Conservation (phyloP, 2,329 filamentous ascomycete species). For the Aspergillus hiratsukae region DNA sequence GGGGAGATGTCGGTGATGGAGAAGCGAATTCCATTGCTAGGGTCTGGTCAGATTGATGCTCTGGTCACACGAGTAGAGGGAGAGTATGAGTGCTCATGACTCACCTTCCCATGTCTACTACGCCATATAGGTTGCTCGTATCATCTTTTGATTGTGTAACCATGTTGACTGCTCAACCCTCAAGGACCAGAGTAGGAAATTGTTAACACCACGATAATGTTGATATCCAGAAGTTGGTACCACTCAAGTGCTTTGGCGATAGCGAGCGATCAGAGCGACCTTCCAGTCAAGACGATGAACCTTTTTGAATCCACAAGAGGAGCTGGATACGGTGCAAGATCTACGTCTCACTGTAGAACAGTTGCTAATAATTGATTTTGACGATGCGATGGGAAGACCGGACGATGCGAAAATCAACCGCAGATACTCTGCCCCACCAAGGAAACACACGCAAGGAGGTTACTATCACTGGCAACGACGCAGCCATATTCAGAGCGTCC, state of each 20-base stretch:
- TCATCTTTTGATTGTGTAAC: not conserved
- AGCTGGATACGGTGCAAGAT: not conserved
- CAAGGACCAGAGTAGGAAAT: no score
- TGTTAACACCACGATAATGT: no score
- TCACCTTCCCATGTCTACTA: constrained; percentile 42
- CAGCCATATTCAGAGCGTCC: not conserved
- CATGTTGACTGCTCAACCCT: not conserved
- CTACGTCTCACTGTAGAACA: not conserved
- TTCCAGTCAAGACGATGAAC: not conserved
- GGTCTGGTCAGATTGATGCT: not conserved
- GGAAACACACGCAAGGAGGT: not conserved
- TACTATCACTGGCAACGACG: not conserved
- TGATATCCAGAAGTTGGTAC: not conserved
- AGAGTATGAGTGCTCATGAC: not conserved
- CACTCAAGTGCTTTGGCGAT: not conserved
- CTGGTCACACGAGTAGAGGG: not conserved
- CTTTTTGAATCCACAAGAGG: not conserved
- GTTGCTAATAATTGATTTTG: not conserved
- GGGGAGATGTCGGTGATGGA: constrained; percentile 78
- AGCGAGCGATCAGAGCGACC: not conserved
- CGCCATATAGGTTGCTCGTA: constrained; percentile 25
- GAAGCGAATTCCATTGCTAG: constrained; percentile 84
- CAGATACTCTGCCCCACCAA: not conserved
- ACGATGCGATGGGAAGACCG: not conserved
- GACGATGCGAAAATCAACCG: not conserved